Base-by-base conservation (phyloP, 768 basidiomycete genomes). In the Fistulinella prunicolor region DNA sequence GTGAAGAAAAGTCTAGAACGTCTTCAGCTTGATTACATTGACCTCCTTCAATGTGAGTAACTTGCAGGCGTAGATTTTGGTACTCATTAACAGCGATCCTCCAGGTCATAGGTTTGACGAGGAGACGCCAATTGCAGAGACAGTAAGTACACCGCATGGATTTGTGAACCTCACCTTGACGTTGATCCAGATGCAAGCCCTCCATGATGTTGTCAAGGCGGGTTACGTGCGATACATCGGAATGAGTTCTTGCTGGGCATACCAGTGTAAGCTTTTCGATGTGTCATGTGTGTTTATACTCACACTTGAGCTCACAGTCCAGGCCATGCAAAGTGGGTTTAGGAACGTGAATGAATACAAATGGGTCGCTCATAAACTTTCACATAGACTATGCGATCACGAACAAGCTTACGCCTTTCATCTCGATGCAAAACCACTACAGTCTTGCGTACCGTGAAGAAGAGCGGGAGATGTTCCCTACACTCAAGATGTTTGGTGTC, bases 391-490 rank as follows among this genome's bases (percentile, higher is more conserved):
- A 73, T 22, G 72, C 74, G 6, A 72, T 73, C 51, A 60, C 53
- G 24, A 71, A 73, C 54, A 72, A 68, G 35, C 66, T 74, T 28
- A 78, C 76, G 7, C 77, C 75, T 6, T 82, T 83, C 65, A 77
- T 82, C 63, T 77, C 77, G 9, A 83, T 83, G 82, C 82, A 83
- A 61, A 81, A 83, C 62, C 74, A 79, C 51, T 76, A 83, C 58
- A 75, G 61, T 48, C 69, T 80, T 6, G 38, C 79, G 30, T 83
- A 83, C 57, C 74, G 81, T 36, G 82, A 83, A 59, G 82, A 84
- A 59, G 82, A 80, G 57, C 71, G 66, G 21, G 78, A 79, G 57
- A 78, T 79, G 76, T 75, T 80, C 54, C 81, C 82, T n/a, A 69
- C 68, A 3, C 62, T 75, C 36, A 65, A 75, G 56, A 64, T 69